phyloP scores from a whole-genome alignment of 2,329 filamentous ascomycete species.

The Tolypocladium capitatum region DNA sequence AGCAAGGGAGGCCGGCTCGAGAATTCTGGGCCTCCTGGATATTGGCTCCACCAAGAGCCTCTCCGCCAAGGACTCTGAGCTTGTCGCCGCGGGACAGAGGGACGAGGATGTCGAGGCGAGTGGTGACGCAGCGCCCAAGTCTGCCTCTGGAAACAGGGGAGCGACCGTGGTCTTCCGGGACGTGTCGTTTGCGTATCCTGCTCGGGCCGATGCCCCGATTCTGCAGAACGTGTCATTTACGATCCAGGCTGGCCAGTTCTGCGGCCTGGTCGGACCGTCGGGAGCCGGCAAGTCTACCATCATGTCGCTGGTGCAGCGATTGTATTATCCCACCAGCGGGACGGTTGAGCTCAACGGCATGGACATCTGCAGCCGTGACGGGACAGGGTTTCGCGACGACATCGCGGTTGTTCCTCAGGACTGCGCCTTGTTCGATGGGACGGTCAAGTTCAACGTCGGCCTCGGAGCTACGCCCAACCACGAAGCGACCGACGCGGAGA shows the following conservation, averaged over 20 bases:
- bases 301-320: conserved; percentile 38
- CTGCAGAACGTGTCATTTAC: conserved; percentile 42
- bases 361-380: conserved; percentile 29
- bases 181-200: conserved; percentile 53
- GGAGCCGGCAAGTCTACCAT: conserved; percentile 57
- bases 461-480: conserved; percentile 41
- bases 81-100: conserved; percentile 2
- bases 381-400: conserved; percentile 33
- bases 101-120: conserved; percentile 26
- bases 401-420: conserved; percentile 47
- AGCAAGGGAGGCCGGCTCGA: conserved; percentile 46
- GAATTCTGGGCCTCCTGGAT: conserved; percentile 39
- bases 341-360: conserved; percentile 29
- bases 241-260: conserved; percentile 46
- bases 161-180: conserved; percentile 40
- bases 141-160: conserved; percentile 16
- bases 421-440: conserved; percentile 43
- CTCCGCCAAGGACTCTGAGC: conserved; percentile 5
- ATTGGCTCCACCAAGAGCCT: conserved; percentile 21
- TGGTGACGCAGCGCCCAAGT: conserved; percentile 13
- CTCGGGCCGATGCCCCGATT: conserved; percentile 43
- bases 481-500: conserved; percentile 43
- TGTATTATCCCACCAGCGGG: conserved; percentile 31
- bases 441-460: conserved; percentile 40
- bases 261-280: conserved; percentile 50